A percentile compares a stretch with the other conserved stretches of the same genome.
These are phyloP conservation scores for Amaranthus palmeri DNA, from an alignment of 148 eudicot genomes.

Conservation along the genomic window DNA sequence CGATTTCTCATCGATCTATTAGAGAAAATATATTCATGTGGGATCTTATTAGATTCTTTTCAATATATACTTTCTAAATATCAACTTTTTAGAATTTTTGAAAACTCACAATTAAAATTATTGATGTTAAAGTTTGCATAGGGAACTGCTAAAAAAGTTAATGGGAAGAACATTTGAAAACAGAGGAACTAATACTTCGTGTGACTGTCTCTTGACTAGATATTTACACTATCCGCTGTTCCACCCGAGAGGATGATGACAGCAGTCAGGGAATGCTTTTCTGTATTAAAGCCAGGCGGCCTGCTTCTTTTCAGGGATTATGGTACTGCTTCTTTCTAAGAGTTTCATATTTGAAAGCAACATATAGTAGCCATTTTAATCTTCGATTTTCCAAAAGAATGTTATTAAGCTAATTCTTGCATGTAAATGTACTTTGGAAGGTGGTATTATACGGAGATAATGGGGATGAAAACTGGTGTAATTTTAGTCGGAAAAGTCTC, in stretches of 20 bases:
- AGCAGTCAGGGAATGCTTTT: conserved; percentile 71
- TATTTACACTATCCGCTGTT: conserved; percentile 87
- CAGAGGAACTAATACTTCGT: neutral
- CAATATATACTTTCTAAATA: no score
- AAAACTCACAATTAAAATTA: no score
- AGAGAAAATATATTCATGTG: no score
- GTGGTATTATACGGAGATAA: neutral
- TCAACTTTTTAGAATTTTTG: no score
- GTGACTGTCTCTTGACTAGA: conserved; percentile 33
- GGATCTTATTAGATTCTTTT: no score
- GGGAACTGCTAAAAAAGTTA: no score
- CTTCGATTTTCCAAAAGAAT: neutral
- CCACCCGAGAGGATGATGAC: conserved; percentile 66
- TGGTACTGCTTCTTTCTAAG: conserved; percentile 43
- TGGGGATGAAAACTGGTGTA: no score
- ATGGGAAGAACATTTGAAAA: no score
- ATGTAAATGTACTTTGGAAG: neutral
- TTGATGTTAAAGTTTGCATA: no score
- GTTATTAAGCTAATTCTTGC: neutral
- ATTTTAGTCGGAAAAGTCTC: no score
- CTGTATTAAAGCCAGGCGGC: conserved; percentile 85
- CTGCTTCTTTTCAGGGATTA: conserved; percentile 83
- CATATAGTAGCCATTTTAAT: neutral
- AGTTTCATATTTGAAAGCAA: conserved; percentile 8
- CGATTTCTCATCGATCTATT: no score